Conservation (phyloP, 371 early-diverging fungal genomes). For the Circinella umbellata region DNA sequence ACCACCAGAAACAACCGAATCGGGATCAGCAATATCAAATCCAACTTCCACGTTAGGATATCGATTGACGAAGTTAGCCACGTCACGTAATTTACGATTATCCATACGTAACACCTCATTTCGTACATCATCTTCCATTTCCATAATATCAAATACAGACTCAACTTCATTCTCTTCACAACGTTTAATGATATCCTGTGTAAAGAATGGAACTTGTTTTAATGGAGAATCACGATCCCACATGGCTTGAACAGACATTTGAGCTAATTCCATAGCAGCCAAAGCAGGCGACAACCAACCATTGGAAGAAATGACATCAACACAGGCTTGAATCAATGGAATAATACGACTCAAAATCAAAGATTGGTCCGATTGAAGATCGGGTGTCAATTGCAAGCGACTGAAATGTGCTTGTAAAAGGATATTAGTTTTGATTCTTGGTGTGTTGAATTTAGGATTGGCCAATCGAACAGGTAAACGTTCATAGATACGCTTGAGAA, state of each 20-base stretch:
- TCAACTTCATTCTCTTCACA: slow-evolving; percentile 74
- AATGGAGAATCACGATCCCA: slow-evolving; percentile 94
- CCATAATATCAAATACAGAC: slow-evolving; percentile 92
- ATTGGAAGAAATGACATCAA: slow-evolving; percentile 92
- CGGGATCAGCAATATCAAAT: slow-evolving; percentile 70
- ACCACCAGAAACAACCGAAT: slow-evolving; percentile 63
- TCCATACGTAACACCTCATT: slow-evolving; percentile 67
- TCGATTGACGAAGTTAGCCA: slow-evolving; percentile 89
- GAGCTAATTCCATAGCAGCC: slow-evolving; percentile 93
- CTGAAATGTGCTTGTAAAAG: slow-evolving; percentile 95
- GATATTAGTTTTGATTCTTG: slow-evolving; percentile 89
- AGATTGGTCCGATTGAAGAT: slow-evolving; percentile 89
- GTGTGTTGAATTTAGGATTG: slow-evolving; percentile 71
- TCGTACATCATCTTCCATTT: slow-evolving; percentile 91
- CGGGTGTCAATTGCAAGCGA: slow-evolving; percentile 87
- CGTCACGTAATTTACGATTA: slow-evolving; percentile 72
- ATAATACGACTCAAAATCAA: slow-evolving; percentile 72
- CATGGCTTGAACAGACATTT: slow-evolving; percentile 97
- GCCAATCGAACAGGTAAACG: slow-evolving; percentile 79
- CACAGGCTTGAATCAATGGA: slow-evolving; percentile 91
- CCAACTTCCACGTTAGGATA: slow-evolving; percentile 93
- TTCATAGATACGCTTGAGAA: slow-evolving; percentile 81
- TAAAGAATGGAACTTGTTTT: slow-evolving; percentile 91
- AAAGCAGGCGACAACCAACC: slow-evolving; percentile 93
- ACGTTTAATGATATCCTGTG: slow-evolving; percentile 65